Conservation (phyloP, 805 yeast genomes). For the Ogataea pini region DNA sequence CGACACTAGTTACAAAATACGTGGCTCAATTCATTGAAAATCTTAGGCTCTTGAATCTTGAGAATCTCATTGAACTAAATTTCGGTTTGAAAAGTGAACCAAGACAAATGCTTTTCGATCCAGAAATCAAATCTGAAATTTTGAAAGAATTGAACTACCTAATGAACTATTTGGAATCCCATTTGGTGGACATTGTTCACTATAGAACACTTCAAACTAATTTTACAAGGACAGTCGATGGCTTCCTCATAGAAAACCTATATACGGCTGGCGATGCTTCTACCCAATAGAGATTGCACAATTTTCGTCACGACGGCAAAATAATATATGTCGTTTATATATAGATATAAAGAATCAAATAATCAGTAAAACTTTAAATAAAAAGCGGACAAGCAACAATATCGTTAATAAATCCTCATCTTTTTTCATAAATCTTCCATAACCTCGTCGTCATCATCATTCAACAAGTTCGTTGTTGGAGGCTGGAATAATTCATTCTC, state of each 20-base stretch:
- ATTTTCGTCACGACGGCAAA: constrained; percentile 4
- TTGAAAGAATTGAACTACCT: constrained; percentile 14
- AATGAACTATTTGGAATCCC: constrained; percentile 13
- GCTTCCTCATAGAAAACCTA: constrained; percentile 6
- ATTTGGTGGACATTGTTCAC: constrained; percentile 9
- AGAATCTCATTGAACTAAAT: constrained; percentile 19
- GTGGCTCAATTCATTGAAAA: constrained; percentile 19
- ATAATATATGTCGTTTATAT: background rate
- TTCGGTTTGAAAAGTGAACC: constrained; percentile 23
- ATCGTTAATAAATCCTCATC: background rate
- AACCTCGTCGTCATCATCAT: constrained; percentile 47
- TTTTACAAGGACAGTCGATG: constrained; percentile 1
- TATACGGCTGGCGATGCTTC: constrained; percentile 2
- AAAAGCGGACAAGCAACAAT: constrained; percentile 5
- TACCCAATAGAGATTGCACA: background rate
- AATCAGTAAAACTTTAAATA: background rate
- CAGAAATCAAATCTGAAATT: constrained; percentile 17
- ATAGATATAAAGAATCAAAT: background rate
- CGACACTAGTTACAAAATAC: constrained; percentile 7
- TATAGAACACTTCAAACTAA: constrained; percentile 1
- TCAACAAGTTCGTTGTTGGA: constrained; percentile 25
- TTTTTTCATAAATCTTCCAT: constrained; percentile 37
- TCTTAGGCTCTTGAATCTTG: constrained; percentile 22
- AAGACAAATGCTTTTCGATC: constrained; percentile 22
- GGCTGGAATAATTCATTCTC: constrained; percentile 32